Evolutionary conservation across 2,329 filamentous ascomycete genomes (phyloP).

Genomic region (Paraphaeosphaeria sporulosa): DNA sequence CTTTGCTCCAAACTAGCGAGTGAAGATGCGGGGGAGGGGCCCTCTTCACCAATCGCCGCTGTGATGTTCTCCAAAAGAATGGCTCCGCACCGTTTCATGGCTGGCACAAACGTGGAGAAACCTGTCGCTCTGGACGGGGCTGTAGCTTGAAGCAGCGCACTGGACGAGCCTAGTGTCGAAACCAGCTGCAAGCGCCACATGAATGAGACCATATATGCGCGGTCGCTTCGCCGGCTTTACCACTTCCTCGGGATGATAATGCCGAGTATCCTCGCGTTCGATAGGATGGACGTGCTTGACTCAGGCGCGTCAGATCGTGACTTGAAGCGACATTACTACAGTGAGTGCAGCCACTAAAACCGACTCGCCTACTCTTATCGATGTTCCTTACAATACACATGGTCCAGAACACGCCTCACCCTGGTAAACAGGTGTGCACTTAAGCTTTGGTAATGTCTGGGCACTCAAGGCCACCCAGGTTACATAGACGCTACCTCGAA

Average conservation of each 20-base stretch:
- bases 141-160: neutral
- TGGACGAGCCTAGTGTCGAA: neutral
- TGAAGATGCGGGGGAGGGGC: conserved; percentile 30
- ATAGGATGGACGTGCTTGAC: neutral
- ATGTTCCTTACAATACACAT: neutral
- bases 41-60: neutral
- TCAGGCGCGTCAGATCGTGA: neutral
- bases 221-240: conserved; percentile 16
- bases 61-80: neutral
- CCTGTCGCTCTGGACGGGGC: neutral
- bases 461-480: neutral
- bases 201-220: neutral
- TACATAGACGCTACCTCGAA: neutral
- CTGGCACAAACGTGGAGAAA: neutral
- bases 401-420: neutral
- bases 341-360: neutral
- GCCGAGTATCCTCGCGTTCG: conserved; percentile 23
- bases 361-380: neutral
- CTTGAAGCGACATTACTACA: neutral
- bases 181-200: neutral
- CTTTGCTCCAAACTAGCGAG: conserved; percentile 23
- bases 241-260: conserved; percentile 24
- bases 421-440: neutral
- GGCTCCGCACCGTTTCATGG: neutral
- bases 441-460: neutral